Base-by-base conservation (phyloP, 805 yeast species). In the Metschnikowia sp. region DNA sequence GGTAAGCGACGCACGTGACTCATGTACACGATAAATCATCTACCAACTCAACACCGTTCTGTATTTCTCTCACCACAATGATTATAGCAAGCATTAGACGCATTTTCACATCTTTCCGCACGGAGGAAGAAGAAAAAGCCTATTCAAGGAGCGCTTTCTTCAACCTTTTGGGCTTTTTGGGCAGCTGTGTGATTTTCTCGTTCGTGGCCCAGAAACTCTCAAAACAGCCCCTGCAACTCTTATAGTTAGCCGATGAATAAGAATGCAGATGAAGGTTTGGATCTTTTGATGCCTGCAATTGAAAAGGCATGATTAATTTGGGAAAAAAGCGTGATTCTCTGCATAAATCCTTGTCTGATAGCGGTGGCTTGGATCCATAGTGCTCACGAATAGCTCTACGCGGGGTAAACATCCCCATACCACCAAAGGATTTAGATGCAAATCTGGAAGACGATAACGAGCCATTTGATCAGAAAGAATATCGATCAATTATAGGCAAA, bases 111-210 rank as follows among this genome's bases (percentile, higher is more conserved):
- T 84, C 94, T 4, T 88, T 88, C 59, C 68, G 96, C 15, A 80
- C 94, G 2, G 96, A 88, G 52, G 95, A 88, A 55, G 96, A 88
- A 57, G 96, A 89, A 62, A 70, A 91, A 42, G 69, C 74, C 44
- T 84, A 81, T 56, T 86, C 96, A 0, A 70, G 96, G 40, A 75
- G 78, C 52, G 96, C 96, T 1, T 84, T 84, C 59, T 84, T 83
- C 68, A 82, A 88, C 52, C 74, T 89, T 29, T 69, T 88, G 29
- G 96, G 96, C 12, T 88, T 87, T 56, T 64, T 88, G 12, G 89
- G 92, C 0, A 78, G 90, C 13, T 87, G 96, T 62, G 91, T 87
- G 11, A 68, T 83, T 32, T 88, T 89, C 63, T 84, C 92, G 30
- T 81, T 88, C 55, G 82, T 87, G 45, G 90, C 95, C 3, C 95